Evolutionary conservation across 257 asterid genomes (phyloP), one percentile per base, ranked within the genome.

Genomic region (Fraxinus cuspidata): DNA sequence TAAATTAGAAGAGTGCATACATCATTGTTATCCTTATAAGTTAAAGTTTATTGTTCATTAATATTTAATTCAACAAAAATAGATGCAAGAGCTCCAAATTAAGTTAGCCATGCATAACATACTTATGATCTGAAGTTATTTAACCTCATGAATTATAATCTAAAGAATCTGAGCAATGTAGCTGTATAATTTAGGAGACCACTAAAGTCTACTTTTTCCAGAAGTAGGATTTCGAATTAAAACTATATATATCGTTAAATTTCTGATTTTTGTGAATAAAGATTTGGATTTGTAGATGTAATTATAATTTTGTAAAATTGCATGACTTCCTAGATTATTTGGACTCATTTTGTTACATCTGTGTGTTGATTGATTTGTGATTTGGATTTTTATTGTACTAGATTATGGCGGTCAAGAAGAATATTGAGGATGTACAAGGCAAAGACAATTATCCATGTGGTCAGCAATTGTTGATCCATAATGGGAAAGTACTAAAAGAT

Each of bases 401-500:
- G 98, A 84, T 91, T 78, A 94, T 94, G 92, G 94, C 98, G 44
- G 90, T 94, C 73, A 94, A 94, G 90, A 94, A 94, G 75, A 83
- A 85, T 87, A 94, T 94, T 74, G 98, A 94, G 85, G 97, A 89
- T 85, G 72, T 92, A 77, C 97, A 92, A 84, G 98, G 98, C 53
- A 94, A 90, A 85, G 94, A 92, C 81, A 90, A 83, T 82, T 94
- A 94, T 82, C 97, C 98, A 73, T 94, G 94, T 84, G 97, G 95
- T 64, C 98, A 90, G 84, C 98, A 94, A 79, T 83, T 94, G 77
- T 85, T 94, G 89, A 91, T 94, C 79, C 94, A 94, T 79, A 94
- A 94, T 44, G 97, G 98, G 74, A 94, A 94, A 85, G 97, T 94
- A 37, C 79, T 94, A 82, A 92, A 94, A 83, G 98, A 94, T 68